Percentiles rank a stretch among this genome's conserved stretches.
Conservation (phyloP, 805 yeast genomes). For the Metschnikowia kofuensis region DNA sequence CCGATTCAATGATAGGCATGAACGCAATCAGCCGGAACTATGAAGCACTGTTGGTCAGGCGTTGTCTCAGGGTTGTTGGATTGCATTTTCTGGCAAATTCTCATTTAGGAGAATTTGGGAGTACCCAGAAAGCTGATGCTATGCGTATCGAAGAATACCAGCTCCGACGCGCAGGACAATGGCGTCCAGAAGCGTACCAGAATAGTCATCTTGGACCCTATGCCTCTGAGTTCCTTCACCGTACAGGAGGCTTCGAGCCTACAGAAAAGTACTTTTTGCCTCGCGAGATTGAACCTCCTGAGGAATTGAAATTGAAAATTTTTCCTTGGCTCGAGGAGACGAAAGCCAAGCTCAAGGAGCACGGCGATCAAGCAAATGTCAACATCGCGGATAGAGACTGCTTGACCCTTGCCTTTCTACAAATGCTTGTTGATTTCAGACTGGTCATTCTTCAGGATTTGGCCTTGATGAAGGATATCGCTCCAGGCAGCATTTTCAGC, state of each 20-base stretch:
- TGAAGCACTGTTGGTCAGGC: not conserved
- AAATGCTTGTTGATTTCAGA: constrained; percentile 3
- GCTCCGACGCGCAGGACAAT: constrained; percentile 1
- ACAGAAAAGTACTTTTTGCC: not conserved
- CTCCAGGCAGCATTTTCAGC: not conserved
- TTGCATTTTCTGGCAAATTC: not conserved
- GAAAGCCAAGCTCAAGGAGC: not conserved
- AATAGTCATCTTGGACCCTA: not conserved
- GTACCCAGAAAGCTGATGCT: constrained; percentile 1
- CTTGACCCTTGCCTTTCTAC: not conserved
- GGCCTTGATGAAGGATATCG: not conserved
- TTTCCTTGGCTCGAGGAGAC: constrained; percentile 6
- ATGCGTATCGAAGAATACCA: not conserved
- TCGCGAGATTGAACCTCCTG: constrained; percentile 6
- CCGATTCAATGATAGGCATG: not conserved
- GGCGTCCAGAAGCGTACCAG: not conserved
- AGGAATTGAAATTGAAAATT: constrained; percentile 1
- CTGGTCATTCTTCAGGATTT: constrained; percentile 3
- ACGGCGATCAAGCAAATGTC: not conserved
- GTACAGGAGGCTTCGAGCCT: constrained; percentile 1
- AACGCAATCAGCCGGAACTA: not conserved
- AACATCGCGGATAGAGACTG: not conserved
- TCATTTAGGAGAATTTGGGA: not conserved
- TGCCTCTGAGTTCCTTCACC: not conserved
- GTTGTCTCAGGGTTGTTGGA: not conserved